These are phyloP conservation scores for Aspergillus piperis DNA, from an alignment of 2,329 filamentous ascomycete species.

Conservation along the genomic window DNA sequence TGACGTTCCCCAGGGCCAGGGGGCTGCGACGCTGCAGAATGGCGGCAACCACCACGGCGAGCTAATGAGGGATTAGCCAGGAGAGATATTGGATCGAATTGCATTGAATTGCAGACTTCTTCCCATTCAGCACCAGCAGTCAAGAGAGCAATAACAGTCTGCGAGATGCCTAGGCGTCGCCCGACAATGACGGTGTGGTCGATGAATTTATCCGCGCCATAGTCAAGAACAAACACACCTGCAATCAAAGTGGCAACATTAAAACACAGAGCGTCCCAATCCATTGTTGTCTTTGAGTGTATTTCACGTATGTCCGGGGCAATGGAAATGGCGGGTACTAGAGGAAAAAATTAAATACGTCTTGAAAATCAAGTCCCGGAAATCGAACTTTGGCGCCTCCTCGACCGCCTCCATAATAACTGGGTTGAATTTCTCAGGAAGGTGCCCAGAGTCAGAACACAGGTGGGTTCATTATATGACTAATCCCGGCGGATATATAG, in stretches of 20 bases:
- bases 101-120: constrained; percentile 42
- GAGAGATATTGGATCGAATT: background rate
- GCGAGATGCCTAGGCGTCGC: constrained; percentile 47
- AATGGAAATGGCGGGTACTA: no score
- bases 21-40: constrained; percentile 50
- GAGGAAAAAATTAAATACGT: no score
- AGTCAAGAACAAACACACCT: constrained; percentile 54
- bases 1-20: constrained; percentile 56
- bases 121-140: constrained; percentile 59
- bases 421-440: no score
- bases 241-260: constrained; percentile 42
- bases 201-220: constrained; percentile 56
- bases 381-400: no score
- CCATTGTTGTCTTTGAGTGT: constrained; percentile 16
- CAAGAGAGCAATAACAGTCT: constrained; percentile 53
- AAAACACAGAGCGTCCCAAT: constrained; percentile 41
- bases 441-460: no score
- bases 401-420: no score
- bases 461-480: no score
- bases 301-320: no score
- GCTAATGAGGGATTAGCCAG: constrained; percentile 29
- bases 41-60: constrained; percentile 53
- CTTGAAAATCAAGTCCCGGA: no score
- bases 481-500: no score
- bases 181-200: constrained; percentile 54